Evolutionary conservation across 2,329 filamentous ascomycete genomes (phyloP).

Genomic region (Aulographum hederae): DNA sequence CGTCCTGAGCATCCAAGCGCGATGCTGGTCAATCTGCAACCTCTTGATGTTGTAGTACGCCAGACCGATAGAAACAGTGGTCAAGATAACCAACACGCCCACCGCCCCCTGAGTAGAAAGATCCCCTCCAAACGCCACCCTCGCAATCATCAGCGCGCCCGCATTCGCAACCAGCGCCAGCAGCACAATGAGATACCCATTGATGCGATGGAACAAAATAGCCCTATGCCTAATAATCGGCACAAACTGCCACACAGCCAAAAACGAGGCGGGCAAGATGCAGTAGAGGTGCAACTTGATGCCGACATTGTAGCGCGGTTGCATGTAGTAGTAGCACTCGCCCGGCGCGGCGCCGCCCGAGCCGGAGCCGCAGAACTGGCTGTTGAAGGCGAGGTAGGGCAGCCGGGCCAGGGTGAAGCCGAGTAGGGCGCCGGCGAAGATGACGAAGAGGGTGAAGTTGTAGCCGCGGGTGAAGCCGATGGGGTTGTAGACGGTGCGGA

Average conservation of each 20-base stretch:
- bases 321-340: slow-evolving; percentile 25
- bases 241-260: slow-evolving; percentile 23
- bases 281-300: slow-evolving; percentile 24
- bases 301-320: slow-evolving; percentile 13
- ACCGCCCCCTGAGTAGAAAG: slow-evolving; percentile 29
- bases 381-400: slow-evolving; percentile 28
- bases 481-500: slow-evolving; percentile 21
- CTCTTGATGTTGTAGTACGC: slow-evolving; percentile 39
- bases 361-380: slow-evolving; percentile 9
- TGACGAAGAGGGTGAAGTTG: slow-evolving; percentile 34
- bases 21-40: slow-evolving; percentile 43
- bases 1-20: slow-evolving; percentile 44
- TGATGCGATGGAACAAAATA: slow-evolving; percentile 39
- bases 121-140: slow-evolving; percentile 34
- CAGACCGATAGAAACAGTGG: slow-evolving; percentile 24
- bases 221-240: slow-evolving; percentile 26
- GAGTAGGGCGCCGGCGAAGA: slow-evolving; percentile 26
- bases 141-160: slow-evolving; percentile 34
- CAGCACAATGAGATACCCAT: slow-evolving; percentile 35
- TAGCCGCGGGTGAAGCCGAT: slow-evolving; percentile 38
- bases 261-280: slow-evolving; percentile 20
- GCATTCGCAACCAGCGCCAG: slow-evolving; percentile 28
- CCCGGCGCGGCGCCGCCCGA: slow-evolving; percentile 16
- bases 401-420: slow-evolving; percentile 31
- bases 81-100: slow-evolving; percentile 26